Evolutionary conservation across 148 eudicot genomes (phyloP).

Genomic region (Camellia granthamiana): DNA sequence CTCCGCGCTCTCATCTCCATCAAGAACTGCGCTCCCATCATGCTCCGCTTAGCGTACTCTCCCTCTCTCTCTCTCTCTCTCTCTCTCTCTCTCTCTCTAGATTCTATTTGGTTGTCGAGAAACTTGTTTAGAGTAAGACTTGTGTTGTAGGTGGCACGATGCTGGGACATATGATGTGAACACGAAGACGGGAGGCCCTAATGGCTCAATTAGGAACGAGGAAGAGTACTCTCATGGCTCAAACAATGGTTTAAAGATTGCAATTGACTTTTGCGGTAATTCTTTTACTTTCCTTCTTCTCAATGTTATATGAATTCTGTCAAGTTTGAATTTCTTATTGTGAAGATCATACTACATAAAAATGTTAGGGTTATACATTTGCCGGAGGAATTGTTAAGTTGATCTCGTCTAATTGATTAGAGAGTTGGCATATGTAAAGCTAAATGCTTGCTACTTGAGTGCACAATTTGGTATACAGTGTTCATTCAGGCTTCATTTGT

Average conservation of each 20-base stretch:
- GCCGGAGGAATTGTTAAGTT: no score
- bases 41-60: slow-evolving; percentile 93
- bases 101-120: background rate
- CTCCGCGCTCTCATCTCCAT: slow-evolving; percentile 85
- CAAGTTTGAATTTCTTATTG: background rate
- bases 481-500: no score
- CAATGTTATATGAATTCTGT: background rate
- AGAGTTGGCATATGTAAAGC: no score
- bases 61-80: slow-evolving; percentile 17
- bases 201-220: slow-evolving; percentile 81
- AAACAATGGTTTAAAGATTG: slow-evolving; percentile 81
- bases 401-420: no score
- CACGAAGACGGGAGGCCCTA: slow-evolving; percentile 92
- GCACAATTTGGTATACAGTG: no score
- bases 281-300: background rate
- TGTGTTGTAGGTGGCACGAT: slow-evolving; percentile 80
- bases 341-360: background rate
- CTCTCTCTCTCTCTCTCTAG: background rate
- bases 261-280: slow-evolving; percentile 86
- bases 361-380: no score
- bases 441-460: no score
- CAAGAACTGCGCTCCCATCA: slow-evolving; percentile 91
- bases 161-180: slow-evolving; percentile 91
- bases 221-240: slow-evolving; percentile 74
- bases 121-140: background rate